Evolutionary conservation across 2,329 filamentous ascomycete species (phyloP).

Genomic region (Colletotrichum caudatum): DNA sequence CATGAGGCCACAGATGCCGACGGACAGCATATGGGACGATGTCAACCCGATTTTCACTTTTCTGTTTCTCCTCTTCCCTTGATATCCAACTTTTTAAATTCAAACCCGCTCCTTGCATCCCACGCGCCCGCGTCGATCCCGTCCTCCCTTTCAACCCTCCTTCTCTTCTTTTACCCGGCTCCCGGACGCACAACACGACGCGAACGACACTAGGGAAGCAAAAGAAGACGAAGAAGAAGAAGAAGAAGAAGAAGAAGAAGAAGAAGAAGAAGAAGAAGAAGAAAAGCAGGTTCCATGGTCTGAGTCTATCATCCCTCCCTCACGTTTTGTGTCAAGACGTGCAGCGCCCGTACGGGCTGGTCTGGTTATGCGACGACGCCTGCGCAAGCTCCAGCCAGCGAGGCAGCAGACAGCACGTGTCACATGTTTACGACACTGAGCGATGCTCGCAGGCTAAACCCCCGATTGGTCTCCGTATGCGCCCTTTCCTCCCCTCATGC

Average conservation of each 20-base stretch:
- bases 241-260: background rate
- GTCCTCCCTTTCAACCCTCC: too few species aligned
- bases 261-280: background rate
- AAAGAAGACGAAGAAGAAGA: background rate
- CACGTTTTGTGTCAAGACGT: background rate
- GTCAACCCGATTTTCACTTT: background rate
- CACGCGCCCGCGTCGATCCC: too few species aligned
- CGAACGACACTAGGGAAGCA: background rate
- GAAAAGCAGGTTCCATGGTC: background rate
- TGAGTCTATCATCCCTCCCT: background rate
- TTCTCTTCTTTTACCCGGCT: too few species aligned
- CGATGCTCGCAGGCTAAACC: background rate
- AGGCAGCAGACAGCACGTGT: background rate
- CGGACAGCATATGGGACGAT: background rate
- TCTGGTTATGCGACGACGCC: too few species aligned
- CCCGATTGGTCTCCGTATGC: background rate
- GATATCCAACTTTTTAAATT: background rate
- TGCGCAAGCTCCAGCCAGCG: background rate
- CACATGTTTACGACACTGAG: background rate
- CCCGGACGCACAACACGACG: background rate
- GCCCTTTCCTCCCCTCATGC: background rate
- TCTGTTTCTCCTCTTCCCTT: background rate
- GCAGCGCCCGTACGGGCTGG: too few species aligned
- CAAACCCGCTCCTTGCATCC: too few species aligned
- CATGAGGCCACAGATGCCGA: background rate